Evolutionary conservation across 208 protist genomes (phyloP), one percentile per base, ranked within the genome.

Genomic region (Leishmania braziliensis): DNA sequence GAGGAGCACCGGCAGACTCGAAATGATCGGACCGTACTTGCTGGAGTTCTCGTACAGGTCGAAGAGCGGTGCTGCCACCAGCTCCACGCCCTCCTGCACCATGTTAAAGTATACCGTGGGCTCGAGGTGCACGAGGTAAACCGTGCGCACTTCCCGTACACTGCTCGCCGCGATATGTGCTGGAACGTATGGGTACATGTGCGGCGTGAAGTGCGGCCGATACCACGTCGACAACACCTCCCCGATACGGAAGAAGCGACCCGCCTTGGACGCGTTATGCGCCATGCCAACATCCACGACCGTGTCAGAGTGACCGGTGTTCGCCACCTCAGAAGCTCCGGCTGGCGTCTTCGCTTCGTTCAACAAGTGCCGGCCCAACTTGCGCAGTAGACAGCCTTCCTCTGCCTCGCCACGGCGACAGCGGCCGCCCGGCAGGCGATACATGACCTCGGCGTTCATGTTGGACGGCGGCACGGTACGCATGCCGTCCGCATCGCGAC

Each of bases 181-280:
- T 3, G 97, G 97, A 3, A 96, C 81, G 89, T 99, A 99, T 20
- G 97, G 97, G 81, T 99, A 99, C 93, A 98, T 95, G 62, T 95
- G 88, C 2, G 91, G 91, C 3, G 89, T 94, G 73, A 97, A 97
- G 78, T 97, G 90, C 23, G 95, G 94, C 4, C 95, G 87, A 56
- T 94, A 96, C 94, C 94, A 98, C 68, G 87, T 86, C 14, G 84
- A 84, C 46, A 97, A 76, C 26, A 91, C 85, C 81, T 98, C 95
- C 8, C 94, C 94, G 3, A 97, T 83, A 8, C 92, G 89, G 68
- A 97, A 94, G 60, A 78, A 88, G 46, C 77, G 83, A 10, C 88
- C 81, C 4, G 90, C 89, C 63, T 89, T 80, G 20, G 86, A 84
- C 20, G 84, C 29, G 74, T 70, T 78, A 78, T 81, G 84, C 12